A percentile compares a stretch with the other conserved stretches of the same genome.
These are phyloP conservation scores for Colletotrichum tanaceti DNA, from an alignment of 2,329 filamentous ascomycete species.

Conservation along the genomic window DNA sequence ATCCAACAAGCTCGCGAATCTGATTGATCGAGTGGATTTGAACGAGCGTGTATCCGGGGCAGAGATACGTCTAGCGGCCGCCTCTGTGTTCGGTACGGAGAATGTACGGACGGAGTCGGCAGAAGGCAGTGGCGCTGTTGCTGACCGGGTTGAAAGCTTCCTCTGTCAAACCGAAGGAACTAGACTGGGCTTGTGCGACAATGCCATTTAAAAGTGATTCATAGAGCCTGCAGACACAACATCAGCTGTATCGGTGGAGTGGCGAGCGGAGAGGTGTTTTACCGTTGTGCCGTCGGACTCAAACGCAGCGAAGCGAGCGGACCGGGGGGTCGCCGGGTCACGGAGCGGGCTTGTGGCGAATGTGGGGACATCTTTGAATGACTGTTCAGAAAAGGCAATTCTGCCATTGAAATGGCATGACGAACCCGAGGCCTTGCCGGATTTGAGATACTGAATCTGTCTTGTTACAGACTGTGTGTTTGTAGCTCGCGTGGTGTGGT, in stretches of 20 bases:
- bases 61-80: neutral
- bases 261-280: constrained; percentile 1
- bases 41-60: neutral
- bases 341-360: neutral
- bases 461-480: constrained; percentile 8
- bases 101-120: constrained; percentile 5
- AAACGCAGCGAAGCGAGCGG: neutral
- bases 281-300: neutral
- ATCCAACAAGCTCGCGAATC: constrained; percentile 2
- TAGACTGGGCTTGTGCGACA: neutral
- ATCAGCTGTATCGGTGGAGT: neutral
- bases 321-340: neutral
- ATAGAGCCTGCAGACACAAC: neutral
- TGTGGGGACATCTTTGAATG: too few species aligned
- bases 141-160: constrained; percentile 17
- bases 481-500: constrained; percentile 4
- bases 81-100: constrained; percentile 8
- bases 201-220: neutral
- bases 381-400: neutral
- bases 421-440: neutral
- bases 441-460: neutral
- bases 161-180: constrained; percentile 2
- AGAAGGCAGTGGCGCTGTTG: constrained; percentile 25
- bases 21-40: constrained; percentile 14
- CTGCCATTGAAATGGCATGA: neutral